phyloP scores from a whole-genome alignment of 768 basidiomycete genomes.

The Brasilioporus rufonigricans region DNA sequence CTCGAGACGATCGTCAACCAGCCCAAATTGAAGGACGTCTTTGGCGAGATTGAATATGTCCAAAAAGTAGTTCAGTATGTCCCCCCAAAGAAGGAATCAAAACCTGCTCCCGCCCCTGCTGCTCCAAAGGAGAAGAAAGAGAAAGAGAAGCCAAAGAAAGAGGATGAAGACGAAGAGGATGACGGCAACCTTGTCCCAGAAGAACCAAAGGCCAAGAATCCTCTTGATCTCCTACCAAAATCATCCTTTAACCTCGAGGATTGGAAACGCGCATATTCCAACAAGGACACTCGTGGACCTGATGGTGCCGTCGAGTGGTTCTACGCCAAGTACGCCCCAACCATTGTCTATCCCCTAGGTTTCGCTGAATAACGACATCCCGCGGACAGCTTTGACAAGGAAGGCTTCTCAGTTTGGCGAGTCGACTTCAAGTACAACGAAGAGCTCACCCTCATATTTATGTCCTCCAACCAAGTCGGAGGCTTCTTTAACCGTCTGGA shows the following conservation, averaged over 20 bases:
- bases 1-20: conserved; percentile 88
- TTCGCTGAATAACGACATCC: conserved; percentile 2
- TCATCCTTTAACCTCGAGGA: conserved; percentile 88
- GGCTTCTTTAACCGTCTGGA: conserved; percentile 99
- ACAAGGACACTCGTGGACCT: conserved; percentile 90
- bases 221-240: conserved; percentile 88
- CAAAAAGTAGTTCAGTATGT: conserved; percentile 72
- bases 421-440: conserved; percentile 97
- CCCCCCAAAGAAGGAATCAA: conserved; percentile 72
- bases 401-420: conserved; percentile 88
- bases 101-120: conserved; percentile 40
- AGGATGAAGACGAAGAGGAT: conserved; percentile 65
- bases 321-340: conserved; percentile 77
- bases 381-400: conserved; percentile 69
- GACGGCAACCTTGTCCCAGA: conserved; percentile 70
- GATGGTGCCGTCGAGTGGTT: conserved; percentile 91
- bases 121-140: conserved; percentile 54
- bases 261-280: conserved; percentile 98
- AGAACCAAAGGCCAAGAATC: conserved; percentile 93
- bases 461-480: conserved; percentile 90
- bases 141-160: conserved; percentile 61
- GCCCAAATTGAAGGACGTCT: conserved; percentile 66
- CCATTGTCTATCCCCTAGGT: neutral
- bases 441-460: conserved; percentile 89
- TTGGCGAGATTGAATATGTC: conserved; percentile 53